Evolutionary conservation across 345 rosid genomes (phyloP), one percentile per base, ranked within the genome.

Genomic region (Lepidium sativum): DNA sequence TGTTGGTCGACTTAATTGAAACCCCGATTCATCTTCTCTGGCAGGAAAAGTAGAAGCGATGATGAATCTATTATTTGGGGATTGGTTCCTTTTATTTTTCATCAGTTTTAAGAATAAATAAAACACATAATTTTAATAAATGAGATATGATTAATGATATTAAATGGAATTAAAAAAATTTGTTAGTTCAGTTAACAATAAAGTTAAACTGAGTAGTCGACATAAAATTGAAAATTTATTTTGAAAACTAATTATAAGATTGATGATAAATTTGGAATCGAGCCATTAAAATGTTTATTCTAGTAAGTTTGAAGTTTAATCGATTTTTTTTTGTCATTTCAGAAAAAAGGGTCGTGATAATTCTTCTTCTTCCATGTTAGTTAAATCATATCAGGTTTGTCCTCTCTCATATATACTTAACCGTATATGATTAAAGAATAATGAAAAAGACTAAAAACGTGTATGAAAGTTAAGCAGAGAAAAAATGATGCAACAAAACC

Each of bases 1-100:
- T 29, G 33, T 79, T 88, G 42, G 78, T 54, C 39, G 95, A 80
- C 33, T 88, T 88, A 96, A 91, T 88, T 51, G 67, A 3, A 57
- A 4, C 8, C 9, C 9, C 7, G 4, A 37, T 0, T 9, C 47
- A 33, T 21, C 0, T 23, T 3, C 4, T 6, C 9, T 13, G 43
- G 43, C 53, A 10, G 21, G 56, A n/a, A 13, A 41, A 4, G n/a
- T 8, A 33, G 52, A 53, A 32, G 61, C 54, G 54, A 66, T n/a
- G 35, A 13, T 40, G 44, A 16, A 33, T 42, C 43, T 65, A 15
- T 41, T 34, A 65, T 41, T 52, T 41, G 16, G 60, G 44, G 64
- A 8, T 12, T 39, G 9, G 34, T 23, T 23, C 25, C 4, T 4
- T 23, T 23, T 23, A 3, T 2, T 3, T 23, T 23, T 23, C 25